A percentile compares a stretch with the other conserved stretches of the same genome.
phyloP scores from a whole-genome alignment of 2,329 filamentous ascomycete genomes.

The Cordyceps javanica region DNA sequence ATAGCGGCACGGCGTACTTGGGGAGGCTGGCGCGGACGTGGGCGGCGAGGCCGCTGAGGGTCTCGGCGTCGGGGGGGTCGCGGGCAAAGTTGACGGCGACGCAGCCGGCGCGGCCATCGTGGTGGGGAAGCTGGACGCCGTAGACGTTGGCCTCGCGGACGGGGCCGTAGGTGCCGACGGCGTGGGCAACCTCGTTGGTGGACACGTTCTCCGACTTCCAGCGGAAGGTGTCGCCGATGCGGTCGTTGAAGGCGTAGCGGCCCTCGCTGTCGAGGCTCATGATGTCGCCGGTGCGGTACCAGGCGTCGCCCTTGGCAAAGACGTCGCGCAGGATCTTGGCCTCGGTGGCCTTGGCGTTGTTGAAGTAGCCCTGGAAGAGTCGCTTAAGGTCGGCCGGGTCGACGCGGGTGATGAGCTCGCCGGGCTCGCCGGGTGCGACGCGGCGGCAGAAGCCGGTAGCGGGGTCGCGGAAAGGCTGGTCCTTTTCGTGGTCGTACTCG shows the following conservation, averaged over 20 bases:
- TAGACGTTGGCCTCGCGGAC: constrained; percentile 82
- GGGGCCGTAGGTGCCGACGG: constrained; percentile 58
- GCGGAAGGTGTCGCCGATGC: constrained; percentile 70
- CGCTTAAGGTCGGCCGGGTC: constrained; percentile 56
- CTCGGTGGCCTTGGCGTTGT: constrained; percentile 62
- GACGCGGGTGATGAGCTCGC: constrained; percentile 69
- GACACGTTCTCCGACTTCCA: constrained; percentile 84
- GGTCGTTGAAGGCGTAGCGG: constrained; percentile 72
- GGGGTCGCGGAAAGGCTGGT: constrained; percentile 61
- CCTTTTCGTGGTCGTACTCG: constrained; percentile 64
- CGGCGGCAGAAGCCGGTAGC: constrained; percentile 62
- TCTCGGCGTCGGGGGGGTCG: constrained; percentile 32
- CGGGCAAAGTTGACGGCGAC: constrained; percentile 58
- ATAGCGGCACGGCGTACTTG: constrained; percentile 69
- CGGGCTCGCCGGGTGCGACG: constrained; percentile 55
- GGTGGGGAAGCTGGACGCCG: constrained; percentile 69
- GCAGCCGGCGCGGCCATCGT: constrained; percentile 80
- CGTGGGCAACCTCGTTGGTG: constrained; percentile 74
- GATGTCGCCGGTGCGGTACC: constrained; percentile 80
- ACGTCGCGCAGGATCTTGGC: constrained; percentile 71
- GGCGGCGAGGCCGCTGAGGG: constrained; percentile 53
- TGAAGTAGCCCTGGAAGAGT: constrained; percentile 77
- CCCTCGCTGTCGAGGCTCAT: constrained; percentile 66
- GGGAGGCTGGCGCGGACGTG: constrained; percentile 57
- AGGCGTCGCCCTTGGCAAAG: constrained; percentile 69